Evolutionary conservation across 305 asterid species (phyloP).

Genomic region (Andrographis paniculata): DNA sequence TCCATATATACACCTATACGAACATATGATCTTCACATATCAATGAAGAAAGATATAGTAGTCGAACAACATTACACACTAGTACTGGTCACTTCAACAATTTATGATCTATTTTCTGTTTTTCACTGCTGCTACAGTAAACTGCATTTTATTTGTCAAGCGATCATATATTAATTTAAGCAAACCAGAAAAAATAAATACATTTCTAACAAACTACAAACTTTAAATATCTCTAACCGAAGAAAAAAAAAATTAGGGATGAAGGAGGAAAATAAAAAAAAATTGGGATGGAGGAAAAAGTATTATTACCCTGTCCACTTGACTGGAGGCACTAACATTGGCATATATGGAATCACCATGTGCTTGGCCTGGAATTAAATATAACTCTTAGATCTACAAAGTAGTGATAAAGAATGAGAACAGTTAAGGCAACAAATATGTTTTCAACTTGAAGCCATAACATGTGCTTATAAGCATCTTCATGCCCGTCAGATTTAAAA

Average conservation of each 20-base stretch:
- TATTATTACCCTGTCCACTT: constrained; percentile 81
- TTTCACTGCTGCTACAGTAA: no score
- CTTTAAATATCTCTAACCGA: no score
- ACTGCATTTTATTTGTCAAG: no score
- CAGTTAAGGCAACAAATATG: not conserved
- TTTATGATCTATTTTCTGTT: no score
- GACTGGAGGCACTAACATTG: constrained; percentile 91
- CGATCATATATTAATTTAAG: no score
- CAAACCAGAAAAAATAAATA: no score
- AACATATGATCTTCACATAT: no score
- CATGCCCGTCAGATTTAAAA: constrained; percentile 15
- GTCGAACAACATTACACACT: no score
- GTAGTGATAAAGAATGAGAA: constrained; percentile 11
- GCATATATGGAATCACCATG: constrained; percentile 98
- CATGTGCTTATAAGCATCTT: constrained; percentile 10
- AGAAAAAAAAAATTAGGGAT: not conserved
- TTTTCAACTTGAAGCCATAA: constrained; percentile 10
- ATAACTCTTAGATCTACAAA: constrained; percentile 13
- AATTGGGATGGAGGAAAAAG: not conserved
- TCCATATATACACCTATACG: no score
- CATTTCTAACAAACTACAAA: no score
- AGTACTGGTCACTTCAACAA: no score
- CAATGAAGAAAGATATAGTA: not conserved
- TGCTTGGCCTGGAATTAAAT: constrained; percentile 66
- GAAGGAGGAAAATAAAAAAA: constrained; percentile 9